Percentiles rank a stretch among this genome's conserved stretches.
Conservation (phyloP, 176 grass and related monocot species). For the Ensete glaucum region DNA sequence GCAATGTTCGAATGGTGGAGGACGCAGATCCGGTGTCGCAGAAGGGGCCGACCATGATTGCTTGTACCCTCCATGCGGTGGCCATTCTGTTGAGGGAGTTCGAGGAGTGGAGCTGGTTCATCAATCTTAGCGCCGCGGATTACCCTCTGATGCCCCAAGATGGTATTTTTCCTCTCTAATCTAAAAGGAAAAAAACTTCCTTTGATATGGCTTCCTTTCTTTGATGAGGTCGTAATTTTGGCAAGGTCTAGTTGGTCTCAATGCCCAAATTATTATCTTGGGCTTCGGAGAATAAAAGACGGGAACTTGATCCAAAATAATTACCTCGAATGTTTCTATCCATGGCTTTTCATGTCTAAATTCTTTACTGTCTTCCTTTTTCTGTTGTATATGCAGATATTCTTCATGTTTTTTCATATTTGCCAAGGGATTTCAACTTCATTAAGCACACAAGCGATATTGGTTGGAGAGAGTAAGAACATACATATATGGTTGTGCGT, state of each 20-base stretch:
- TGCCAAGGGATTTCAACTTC: constrained; percentile 85
- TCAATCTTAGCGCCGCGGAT: constrained; percentile 90
- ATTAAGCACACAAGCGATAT: constrained; percentile 94
- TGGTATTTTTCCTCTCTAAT: constrained; percentile 28
- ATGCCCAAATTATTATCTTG: background rate
- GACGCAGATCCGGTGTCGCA: constrained; percentile 41
- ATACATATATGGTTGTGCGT: background rate
- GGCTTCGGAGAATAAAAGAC: background rate
- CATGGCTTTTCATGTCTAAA: background rate
- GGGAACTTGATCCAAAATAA: background rate
- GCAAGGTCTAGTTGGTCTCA: background rate
- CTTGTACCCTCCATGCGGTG: constrained; percentile 66
- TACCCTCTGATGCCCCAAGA: constrained; percentile 95
- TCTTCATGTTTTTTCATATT: constrained; percentile 91
- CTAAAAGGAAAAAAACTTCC: background rate
- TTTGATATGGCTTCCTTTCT: background rate
- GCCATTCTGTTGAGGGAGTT: constrained; percentile 67
- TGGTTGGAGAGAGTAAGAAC: constrained; percentile 92
- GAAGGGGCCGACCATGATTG: constrained; percentile 62
- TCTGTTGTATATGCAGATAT: constrained; percentile 53
- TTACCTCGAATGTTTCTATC: background rate
- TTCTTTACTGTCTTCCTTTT: constrained; percentile 11
- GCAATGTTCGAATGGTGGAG: constrained; percentile 54
- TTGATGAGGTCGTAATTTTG: background rate
- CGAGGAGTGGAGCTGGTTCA: constrained; percentile 90